Conservation (phyloP, 257 asterid genomes). For the Thymus quinquecostatus region DNA sequence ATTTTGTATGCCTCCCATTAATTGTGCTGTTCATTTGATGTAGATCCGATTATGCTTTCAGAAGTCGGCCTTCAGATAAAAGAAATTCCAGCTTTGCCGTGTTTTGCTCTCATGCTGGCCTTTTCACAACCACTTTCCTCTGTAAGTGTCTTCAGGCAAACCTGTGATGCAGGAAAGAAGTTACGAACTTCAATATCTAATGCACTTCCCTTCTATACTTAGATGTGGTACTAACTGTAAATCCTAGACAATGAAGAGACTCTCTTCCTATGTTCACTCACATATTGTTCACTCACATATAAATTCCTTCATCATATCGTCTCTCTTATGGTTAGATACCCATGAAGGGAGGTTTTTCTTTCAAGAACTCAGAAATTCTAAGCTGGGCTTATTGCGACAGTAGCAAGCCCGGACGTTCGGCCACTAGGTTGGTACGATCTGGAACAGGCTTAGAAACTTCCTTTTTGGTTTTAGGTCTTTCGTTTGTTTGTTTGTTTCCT, state of each 20-base stretch:
- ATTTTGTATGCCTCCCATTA: constrained; percentile 3
- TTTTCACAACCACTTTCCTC: constrained; percentile 72
- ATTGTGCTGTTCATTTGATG: constrained; percentile 32
- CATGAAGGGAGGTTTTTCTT: constrained; percentile 65
- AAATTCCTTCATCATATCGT: constrained; percentile 13
- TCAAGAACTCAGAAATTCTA: constrained; percentile 71
- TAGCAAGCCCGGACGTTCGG: constrained; percentile 84
- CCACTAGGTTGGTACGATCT: constrained; percentile 47
- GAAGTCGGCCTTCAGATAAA: constrained; percentile 54
- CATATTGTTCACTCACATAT: not conserved
- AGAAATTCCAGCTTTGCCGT: constrained; percentile 66
- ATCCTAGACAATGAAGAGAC: not conserved
- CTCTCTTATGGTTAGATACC: constrained; percentile 61
- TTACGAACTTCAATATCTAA: constrained; percentile 1
- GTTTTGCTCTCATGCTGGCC: constrained; percentile 89
- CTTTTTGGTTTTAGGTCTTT: not conserved
- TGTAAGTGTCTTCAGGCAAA: constrained; percentile 45
- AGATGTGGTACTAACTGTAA: not conserved
- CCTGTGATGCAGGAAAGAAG: constrained; percentile 1
- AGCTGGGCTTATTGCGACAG: constrained; percentile 83
- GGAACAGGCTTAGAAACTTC: constrained; percentile 5
- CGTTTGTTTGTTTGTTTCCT: not conserved
- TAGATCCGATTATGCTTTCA: constrained; percentile 55
- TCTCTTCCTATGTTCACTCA: constrained; percentile 10
- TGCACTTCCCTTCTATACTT: not conserved